Base-by-base conservation (phyloP, 768 basidiomycete species). In the Boletus tylopilopsis region DNA sequence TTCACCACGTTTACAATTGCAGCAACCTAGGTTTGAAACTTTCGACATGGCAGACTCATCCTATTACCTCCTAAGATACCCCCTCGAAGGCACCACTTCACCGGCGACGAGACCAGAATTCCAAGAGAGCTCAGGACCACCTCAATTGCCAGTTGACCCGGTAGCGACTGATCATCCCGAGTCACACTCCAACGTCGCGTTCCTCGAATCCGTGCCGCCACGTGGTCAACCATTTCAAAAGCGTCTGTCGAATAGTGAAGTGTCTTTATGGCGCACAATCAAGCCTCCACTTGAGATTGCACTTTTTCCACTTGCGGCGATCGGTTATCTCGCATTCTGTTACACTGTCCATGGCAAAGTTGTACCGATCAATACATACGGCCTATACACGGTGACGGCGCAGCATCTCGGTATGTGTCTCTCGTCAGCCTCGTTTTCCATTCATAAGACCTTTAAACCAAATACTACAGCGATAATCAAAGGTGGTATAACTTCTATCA, bases 311-410 rank as follows among this genome's bases (percentile, higher is more conserved):
- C 35, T 67, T 9, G 50, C 53, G 2, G 66, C 65, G 5, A 58
- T 68, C 23, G 67, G 37, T 16, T 67, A 63, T 44, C 49, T 68
- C 9, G 52, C 56, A 0, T 67, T 68, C 27, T 69, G 66, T 47
- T 69, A 61, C 25, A 41, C 55, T 4, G 65, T 59, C 39, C 61
- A 63, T 24, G 48, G 51, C 5, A 58, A 27, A 18, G 43, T 50
- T 3, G 54, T 67, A 12, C 64, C 67, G 23, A 55, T 68, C 35
- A 64, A 49, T 19, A 56, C 57, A 5, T 53, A 55, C 5, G 62
- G 62, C 9, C 50, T 64, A 4, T 62, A 58, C 13, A 19, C 42
- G 32, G 51, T 64, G 15, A 62, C 60, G 2, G 54, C 57, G 2
- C 5, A 55, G 18, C 57, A 65, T 21, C 47, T 64, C 1, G 34